phyloP scores from a whole-genome alignment of 331 rosid species.

The Dryas integrifolia region DNA sequence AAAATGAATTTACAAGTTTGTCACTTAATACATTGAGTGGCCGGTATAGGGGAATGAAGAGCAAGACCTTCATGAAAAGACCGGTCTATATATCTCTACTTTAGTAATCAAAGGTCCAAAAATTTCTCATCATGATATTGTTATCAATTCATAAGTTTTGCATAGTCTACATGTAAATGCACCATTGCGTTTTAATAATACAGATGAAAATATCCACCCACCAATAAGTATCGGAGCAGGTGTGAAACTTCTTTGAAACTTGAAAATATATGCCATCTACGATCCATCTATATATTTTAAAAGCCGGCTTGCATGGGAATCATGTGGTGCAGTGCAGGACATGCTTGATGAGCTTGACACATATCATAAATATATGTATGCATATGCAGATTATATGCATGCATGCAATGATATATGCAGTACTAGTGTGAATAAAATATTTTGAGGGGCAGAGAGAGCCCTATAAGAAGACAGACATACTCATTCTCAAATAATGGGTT shows the following conservation, averaged over 20 bases:
- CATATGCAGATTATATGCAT: background rate
- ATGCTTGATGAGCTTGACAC: background rate
- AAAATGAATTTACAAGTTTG: background rate
- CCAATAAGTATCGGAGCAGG: slow-evolving; percentile 28
- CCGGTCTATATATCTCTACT: slow-evolving; percentile 19
- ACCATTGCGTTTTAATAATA: slow-evolving; percentile 9
- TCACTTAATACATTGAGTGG: slow-evolving; percentile 5
- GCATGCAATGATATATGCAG: background rate
- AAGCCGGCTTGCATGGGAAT: slow-evolving; percentile 15
- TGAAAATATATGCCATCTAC: background rate
- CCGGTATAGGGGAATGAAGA: background rate
- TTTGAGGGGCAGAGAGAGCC: slow-evolving; percentile 1
- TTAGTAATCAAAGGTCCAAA: slow-evolving; percentile 21
- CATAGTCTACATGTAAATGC: slow-evolving; percentile 11
- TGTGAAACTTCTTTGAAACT: slow-evolving; percentile 35
- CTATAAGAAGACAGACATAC: slow-evolving; percentile 69
- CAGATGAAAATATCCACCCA: slow-evolving; percentile 23
- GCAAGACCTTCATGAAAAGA: slow-evolving; percentile 30
- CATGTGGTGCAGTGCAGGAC: slow-evolving; percentile 15
- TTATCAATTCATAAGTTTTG: slow-evolving; percentile 19
- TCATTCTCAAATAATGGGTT: slow-evolving; percentile 52
- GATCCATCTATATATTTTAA: background rate
- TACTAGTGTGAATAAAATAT: slow-evolving; percentile 9
- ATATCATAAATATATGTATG: background rate
- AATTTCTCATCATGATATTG: slow-evolving; percentile 4